Percentiles rank a stretch among this genome's conserved stretches.
Evolutionary conservation across 148 eudicot species (phyloP).

Genomic region (Euryodendron excelsum): DNA sequence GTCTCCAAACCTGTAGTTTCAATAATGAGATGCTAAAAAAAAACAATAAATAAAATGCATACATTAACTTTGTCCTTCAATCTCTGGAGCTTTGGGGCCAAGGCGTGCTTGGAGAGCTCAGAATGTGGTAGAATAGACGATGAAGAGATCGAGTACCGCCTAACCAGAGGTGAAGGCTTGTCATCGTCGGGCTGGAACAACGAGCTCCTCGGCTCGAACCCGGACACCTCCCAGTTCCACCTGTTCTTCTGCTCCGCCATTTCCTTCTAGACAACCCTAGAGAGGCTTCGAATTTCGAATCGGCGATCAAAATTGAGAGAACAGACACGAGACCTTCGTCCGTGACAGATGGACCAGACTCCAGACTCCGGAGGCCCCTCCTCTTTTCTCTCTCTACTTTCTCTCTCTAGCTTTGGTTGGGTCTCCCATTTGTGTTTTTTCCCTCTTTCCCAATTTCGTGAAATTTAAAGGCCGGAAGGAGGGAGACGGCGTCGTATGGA

Average conservation of each 20-base stretch:
- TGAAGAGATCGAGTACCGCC: conserved; percentile 74
- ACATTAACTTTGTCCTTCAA: conserved; percentile 75
- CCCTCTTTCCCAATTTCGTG: background rate
- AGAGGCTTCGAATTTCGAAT: background rate
- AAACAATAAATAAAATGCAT: background rate
- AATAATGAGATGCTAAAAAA: background rate
- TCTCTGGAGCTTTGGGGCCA: conserved; percentile 51
- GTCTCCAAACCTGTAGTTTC: background rate
- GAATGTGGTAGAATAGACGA: conserved; percentile 40
- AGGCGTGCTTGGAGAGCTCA: conserved; percentile 44
- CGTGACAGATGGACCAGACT: conserved; percentile 27
- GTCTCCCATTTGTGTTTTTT: background rate
- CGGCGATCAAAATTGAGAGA: background rate
- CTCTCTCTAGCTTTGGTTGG: conserved; percentile 9
- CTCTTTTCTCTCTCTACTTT: background rate
- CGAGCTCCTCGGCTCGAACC: conserved; percentile 68
- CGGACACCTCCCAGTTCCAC: conserved; percentile 95
- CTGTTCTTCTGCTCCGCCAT: conserved; percentile 67
- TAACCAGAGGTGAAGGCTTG: conserved; percentile 34
- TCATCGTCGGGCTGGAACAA: conserved; percentile 35
- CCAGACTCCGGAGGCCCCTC: conserved; percentile 14
- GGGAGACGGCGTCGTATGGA: conserved; percentile 27
- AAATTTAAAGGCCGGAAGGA: background rate
- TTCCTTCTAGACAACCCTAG: conserved; percentile 3
- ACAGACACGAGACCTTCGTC: background rate